Percentiles rank a stretch among this genome's conserved stretches.
Conservation (phyloP, 306 rosid genomes). For the Prunus kanzakura region DNA sequence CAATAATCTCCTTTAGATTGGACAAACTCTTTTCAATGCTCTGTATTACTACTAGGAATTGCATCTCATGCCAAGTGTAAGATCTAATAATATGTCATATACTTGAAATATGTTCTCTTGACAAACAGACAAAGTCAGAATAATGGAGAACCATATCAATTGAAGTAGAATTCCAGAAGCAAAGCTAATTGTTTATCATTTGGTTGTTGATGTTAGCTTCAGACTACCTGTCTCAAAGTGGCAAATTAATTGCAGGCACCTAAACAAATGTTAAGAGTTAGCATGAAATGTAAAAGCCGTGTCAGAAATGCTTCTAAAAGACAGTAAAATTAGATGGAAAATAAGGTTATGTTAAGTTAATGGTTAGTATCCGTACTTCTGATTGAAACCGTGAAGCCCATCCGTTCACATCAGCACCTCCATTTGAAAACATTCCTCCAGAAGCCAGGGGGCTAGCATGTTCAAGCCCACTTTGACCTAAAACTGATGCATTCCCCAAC, state of each 20-base stretch:
- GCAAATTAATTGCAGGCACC: slow-evolving; percentile 52
- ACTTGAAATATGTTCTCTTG: slow-evolving; percentile 21
- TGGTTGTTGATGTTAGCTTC: slow-evolving; percentile 62
- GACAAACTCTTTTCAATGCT: slow-evolving; percentile 27
- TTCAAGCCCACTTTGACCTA: slow-evolving; percentile 99
- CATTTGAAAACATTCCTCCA: slow-evolving; percentile 90
- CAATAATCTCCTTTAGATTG: slow-evolving; percentile 16
- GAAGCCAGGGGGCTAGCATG: slow-evolving; percentile 98
- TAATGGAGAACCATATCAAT: slow-evolving; percentile 23
- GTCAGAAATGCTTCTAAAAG: slow-evolving; percentile 77
- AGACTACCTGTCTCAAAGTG: slow-evolving; percentile 62
- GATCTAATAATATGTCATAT: slow-evolving; percentile 9
- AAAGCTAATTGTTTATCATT: slow-evolving; percentile 40
- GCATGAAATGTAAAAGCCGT: slow-evolving; percentile 54
- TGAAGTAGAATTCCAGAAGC: slow-evolving; percentile 29
- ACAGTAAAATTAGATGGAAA: slow-evolving; percentile 82
- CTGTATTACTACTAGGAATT: slow-evolving; percentile 20
- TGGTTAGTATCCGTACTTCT: slow-evolving; percentile 99
- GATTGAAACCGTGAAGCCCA: slow-evolving; percentile 98
- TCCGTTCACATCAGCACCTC: slow-evolving; percentile 84
- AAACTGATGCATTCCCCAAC: slow-evolving; percentile 99
- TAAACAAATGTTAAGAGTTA: slow-evolving; percentile 59
- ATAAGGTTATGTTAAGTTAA: slow-evolving; percentile 99
- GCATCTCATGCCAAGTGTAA: slow-evolving; percentile 22
- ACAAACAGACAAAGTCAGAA: slow-evolving; percentile 23